Percentiles rank a stretch among this genome's conserved stretches.
Conservation (phyloP, 768 basidiomycete species). For the Lactifluus echinatus region DNA sequence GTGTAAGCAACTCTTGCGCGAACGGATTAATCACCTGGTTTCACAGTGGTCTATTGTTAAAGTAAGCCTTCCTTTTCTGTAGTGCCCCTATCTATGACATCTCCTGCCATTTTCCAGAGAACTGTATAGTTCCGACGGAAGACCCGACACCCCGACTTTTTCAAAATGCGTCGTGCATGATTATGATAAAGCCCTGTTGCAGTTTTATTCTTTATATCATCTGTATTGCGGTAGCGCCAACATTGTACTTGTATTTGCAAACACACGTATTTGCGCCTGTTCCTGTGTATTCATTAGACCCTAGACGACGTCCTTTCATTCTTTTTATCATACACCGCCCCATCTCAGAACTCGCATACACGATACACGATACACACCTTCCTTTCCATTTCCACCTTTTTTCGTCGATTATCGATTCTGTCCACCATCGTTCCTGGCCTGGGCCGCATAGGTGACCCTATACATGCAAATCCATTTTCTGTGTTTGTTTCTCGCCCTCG, state of each 20-base stretch:
- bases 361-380: neutral
- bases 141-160: neutral
- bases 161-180: neutral
- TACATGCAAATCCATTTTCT: neutral
- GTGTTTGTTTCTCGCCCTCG: neutral
- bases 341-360: neutral
- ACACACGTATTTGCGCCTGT: neutral
- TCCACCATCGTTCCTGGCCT: neutral
- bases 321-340: neutral
- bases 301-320: neutral
- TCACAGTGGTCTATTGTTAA: conserved; percentile 76
- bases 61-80: conserved; percentile 30
- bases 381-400: neutral
- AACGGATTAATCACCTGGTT: conserved; percentile 59
- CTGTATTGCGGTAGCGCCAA: neutral
- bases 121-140: neutral
- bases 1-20: conserved; percentile 53
- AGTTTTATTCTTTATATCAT: neutral
- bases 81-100: neutral
- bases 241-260: conserved; percentile 1
- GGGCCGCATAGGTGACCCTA: neutral
- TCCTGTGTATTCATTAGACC: neutral
- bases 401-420: neutral
- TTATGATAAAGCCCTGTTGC: neutral
- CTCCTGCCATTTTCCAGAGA: neutral